phyloP scores from a whole-genome alignment of 1,139 yeast genomes.

The Hemisphaericaspora subhashii region DNA sequence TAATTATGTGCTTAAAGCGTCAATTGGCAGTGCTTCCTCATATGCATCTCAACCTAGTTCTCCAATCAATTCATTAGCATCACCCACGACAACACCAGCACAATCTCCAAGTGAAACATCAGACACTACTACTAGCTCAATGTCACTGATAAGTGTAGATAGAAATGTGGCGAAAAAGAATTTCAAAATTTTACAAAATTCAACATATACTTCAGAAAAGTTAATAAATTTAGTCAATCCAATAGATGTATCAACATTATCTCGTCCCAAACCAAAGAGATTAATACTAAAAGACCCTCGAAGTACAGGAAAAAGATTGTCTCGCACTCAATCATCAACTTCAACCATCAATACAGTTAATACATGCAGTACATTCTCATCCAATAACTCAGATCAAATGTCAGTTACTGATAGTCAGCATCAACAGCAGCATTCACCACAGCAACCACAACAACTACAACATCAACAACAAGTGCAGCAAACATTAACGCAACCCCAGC shows the following conservation, averaged over 20 bases:
- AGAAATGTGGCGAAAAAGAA: constrained; percentile 23
- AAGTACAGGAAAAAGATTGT: constrained; percentile 28
- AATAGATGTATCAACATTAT: constrained; percentile 65
- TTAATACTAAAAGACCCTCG: constrained; percentile 57
- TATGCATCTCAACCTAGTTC: constrained; percentile 11
- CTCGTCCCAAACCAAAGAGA: constrained; percentile 66
- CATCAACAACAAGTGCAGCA: constrained; percentile 6
- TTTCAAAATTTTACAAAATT: constrained; percentile 24
- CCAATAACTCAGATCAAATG: constrained; percentile 33
- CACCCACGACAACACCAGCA: constrained; percentile 7
- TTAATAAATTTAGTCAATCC: constrained; percentile 66
- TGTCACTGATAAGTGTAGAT: constrained; percentile 12
- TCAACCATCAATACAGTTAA: constrained; percentile 44
- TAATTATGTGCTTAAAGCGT: constrained; percentile 61
- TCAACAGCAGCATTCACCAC: constrained; percentile 4
- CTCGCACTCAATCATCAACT: constrained; percentile 52
- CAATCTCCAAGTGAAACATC: constrained; percentile 13
- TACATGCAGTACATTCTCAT: constrained; percentile 38
- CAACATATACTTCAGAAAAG: constrained; percentile 51
- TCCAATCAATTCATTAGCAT: constrained; percentile 6
- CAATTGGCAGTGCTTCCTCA: constrained; percentile 36
- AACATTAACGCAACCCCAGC: constrained; percentile 4
- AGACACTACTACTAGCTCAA: constrained; percentile 9
- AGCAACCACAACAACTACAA: background rate
- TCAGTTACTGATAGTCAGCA: constrained; percentile 11